Percentiles rank a stretch among this genome's conserved stretches.
Evolutionary conservation across 805 yeast species (phyloP).

Genomic region (Saturnispora bothae): DNA sequence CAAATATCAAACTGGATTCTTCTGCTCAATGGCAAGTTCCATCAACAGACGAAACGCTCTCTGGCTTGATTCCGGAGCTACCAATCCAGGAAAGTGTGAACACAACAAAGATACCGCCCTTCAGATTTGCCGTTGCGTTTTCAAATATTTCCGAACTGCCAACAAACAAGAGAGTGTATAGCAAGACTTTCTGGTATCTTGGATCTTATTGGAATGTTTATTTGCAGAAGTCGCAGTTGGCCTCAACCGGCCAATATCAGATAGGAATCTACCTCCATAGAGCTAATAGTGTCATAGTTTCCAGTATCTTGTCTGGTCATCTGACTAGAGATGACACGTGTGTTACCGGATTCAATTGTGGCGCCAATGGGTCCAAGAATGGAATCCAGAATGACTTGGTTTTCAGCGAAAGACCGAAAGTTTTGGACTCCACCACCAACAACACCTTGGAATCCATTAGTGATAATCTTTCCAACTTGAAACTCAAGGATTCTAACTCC

Average conservation of each 20-base stretch:
- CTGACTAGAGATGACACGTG: constrained; percentile 1
- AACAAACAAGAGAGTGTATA: constrained; percentile 38
- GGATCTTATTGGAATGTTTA: constrained; percentile 52
- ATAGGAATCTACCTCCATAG: constrained; percentile 49
- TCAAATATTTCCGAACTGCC: constrained; percentile 35
- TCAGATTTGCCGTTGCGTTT: constrained; percentile 43
- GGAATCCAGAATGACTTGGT: constrained; percentile 33
- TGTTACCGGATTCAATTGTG: constrained; percentile 8
- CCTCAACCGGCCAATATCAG: constrained; percentile 33
- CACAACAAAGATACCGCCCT: constrained; percentile 41
- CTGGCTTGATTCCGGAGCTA: constrained; percentile 33
- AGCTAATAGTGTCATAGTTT: constrained; percentile 25
- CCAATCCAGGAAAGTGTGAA: constrained; percentile 12
- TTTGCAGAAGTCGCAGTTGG: constrained; percentile 35
- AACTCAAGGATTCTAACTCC: not conserved
- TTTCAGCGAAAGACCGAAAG: constrained; percentile 3
- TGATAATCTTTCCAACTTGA: constrained; percentile 17
- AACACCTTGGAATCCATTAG: constrained; percentile 9
- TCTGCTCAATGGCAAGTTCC: constrained; percentile 32
- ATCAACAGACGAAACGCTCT: constrained; percentile 36
- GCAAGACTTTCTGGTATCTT: constrained; percentile 48
- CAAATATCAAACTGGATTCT: not conserved
- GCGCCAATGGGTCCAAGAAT: constrained; percentile 17
- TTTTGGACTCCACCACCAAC: constrained; percentile 13
- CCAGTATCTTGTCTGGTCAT: not conserved